Percentiles rank a stretch among this genome's conserved stretches.
Conservation (phyloP, 176 grass and related monocot genomes). For the Musa acuminata region DNA sequence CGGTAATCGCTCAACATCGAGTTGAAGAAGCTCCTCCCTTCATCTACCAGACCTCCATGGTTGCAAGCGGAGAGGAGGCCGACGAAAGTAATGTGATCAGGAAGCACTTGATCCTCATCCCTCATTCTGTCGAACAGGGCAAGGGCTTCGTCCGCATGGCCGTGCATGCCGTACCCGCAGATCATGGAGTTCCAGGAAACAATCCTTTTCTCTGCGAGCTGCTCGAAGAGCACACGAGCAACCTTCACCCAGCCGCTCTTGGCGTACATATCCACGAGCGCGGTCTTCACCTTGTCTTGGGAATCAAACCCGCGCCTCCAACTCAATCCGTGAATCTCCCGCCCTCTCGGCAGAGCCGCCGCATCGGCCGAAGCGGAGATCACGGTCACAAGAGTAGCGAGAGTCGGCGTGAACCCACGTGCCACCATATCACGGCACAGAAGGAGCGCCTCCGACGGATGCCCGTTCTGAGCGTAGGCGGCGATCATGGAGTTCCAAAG, state of each 20-base stretch:
- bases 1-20: slow-evolving; percentile 45
- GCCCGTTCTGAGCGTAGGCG: slow-evolving; percentile 54
- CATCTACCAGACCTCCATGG: slow-evolving; percentile 46
- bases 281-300: slow-evolving; percentile 59
- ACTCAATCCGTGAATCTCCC: slow-evolving; percentile 61
- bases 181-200: slow-evolving; percentile 85
- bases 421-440: slow-evolving; percentile 49
- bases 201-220: slow-evolving; percentile 33
- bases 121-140: slow-evolving; percentile 44
- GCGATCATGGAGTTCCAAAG: slow-evolving; percentile 73
- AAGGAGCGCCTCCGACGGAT: slow-evolving; percentile 31
- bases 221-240: slow-evolving; percentile 51
- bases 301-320: slow-evolving; percentile 45
- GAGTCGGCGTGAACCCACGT: slow-evolving; percentile 28
- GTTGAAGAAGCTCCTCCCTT: slow-evolving; percentile 44
- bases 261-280: slow-evolving; percentile 70
- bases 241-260: slow-evolving; percentile 53
- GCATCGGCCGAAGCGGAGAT: slow-evolving; percentile 46
- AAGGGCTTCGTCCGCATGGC: slow-evolving; percentile 41
- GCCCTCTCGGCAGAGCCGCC: slow-evolving; percentile 51
- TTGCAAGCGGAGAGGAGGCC: slow-evolving; percentile 65
- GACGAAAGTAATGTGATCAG: slow-evolving; percentile 68
- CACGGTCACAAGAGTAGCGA: slow-evolving; percentile 43
- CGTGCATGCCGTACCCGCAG: slow-evolving; percentile 66
- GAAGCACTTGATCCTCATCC: slow-evolving; percentile 25